Percentiles rank a stretch among this genome's conserved stretches.
Evolutionary conservation across 495 filamentous ascomycete genomes (phyloP).

Genomic region (Pyronema domesticum): DNA sequence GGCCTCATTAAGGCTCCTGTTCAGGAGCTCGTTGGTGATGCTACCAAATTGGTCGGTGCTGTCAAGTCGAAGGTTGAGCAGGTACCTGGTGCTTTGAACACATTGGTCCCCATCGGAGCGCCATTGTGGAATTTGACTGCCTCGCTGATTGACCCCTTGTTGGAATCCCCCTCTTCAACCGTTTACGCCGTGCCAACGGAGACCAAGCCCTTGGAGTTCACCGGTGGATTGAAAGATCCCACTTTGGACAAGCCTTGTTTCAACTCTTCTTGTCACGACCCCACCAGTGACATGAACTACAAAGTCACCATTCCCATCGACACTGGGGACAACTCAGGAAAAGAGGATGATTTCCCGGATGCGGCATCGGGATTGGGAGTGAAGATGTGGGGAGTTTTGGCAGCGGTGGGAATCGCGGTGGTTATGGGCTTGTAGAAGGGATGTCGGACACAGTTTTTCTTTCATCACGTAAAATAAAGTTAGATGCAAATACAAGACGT

Average conservation of each 20-base stretch:
- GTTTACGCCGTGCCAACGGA: not conserved
- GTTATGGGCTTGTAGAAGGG: not conserved
- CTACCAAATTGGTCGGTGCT: not conserved
- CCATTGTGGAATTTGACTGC: not conserved
- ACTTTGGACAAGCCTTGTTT: conserved; percentile 5
- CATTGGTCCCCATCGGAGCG: not conserved
- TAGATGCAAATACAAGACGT: too few relatives aligned
- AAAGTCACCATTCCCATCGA: conserved; percentile 1
- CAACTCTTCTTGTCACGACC: conserved; percentile 5
- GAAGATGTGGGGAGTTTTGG: not conserved
- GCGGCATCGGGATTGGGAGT: not conserved
- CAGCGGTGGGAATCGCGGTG: not conserved
- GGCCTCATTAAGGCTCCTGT: too few relatives aligned
- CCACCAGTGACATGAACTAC: conserved; percentile 8
- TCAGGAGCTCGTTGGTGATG: too few relatives aligned
- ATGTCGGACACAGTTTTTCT: too few relatives aligned
- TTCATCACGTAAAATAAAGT: too few relatives aligned
- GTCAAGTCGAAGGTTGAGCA: not conserved
- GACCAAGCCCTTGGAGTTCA: not conserved
- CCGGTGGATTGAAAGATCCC: not conserved
- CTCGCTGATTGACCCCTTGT: not conserved
- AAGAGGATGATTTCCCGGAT: not conserved
- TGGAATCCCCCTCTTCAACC: not conserved
- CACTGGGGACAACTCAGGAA: not conserved
- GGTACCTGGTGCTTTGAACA: not conserved